A percentile compares a stretch with the other conserved stretches of the same genome.
These are phyloP conservation scores for Ilyonectria sp. DNA, from an alignment of 2,329 filamentous ascomycete genomes.

Conservation along the genomic window DNA sequence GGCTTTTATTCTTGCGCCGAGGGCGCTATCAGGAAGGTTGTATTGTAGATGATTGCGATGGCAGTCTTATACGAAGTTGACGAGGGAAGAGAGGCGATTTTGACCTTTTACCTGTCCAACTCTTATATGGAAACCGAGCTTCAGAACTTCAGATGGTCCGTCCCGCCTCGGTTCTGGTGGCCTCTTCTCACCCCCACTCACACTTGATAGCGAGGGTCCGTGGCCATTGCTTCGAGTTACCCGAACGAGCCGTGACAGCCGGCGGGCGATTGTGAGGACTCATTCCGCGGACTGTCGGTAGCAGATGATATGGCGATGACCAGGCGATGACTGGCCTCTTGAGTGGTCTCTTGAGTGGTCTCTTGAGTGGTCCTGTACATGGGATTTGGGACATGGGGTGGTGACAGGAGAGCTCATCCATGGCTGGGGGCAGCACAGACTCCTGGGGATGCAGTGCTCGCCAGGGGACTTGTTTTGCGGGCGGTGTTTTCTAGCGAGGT, in stretches of 20 bases:
- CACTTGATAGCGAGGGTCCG: conserved; percentile 28
- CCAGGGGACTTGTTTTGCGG: conserved; percentile 14
- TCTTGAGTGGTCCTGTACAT: background rate
- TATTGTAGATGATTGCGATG: conserved; percentile 42
- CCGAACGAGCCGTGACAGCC: conserved; percentile 46
- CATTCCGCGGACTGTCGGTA: background rate
- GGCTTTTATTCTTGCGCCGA: conserved; percentile 20
- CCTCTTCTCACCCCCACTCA: conserved; percentile 35
- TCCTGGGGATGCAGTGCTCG: conserved; percentile 21
- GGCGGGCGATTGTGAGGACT: conserved; percentile 14
- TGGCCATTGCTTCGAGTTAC: conserved; percentile 27
- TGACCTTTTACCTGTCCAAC: conserved; percentile 4
- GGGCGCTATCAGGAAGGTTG: conserved; percentile 25
- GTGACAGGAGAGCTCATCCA: conserved; percentile 9
- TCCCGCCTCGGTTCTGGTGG: conserved; percentile 20
- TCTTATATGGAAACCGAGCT: background rate
- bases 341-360: background rate
- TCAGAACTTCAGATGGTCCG: background rate
- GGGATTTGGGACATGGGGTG: conserved; percentile 12
- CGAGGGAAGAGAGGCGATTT: conserved; percentile 9
- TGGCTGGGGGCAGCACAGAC: conserved; percentile 28
- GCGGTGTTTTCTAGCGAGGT: conserved; percentile 32
- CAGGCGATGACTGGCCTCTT: background rate
- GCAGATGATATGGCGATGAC: conserved; percentile 37
- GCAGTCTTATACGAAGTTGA: conserved; percentile 29